Conservation (phyloP, 2,329 filamentous ascomycete species). For the Cladorrhinum sp. region DNA sequence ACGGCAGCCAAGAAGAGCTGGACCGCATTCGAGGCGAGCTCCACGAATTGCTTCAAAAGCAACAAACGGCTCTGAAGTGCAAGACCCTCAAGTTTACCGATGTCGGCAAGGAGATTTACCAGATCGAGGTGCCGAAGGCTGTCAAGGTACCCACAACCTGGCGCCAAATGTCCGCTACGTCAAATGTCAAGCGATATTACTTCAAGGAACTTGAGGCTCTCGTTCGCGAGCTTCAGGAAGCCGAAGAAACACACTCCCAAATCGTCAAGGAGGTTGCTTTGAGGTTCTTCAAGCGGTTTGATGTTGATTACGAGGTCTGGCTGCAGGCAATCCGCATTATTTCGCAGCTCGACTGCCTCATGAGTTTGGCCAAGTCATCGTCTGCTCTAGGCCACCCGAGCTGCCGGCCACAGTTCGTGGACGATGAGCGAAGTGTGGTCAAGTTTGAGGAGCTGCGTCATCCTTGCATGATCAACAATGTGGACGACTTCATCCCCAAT, state of each 20-base stretch:
- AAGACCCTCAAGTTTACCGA: slow-evolving; percentile 73
- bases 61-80: slow-evolving; percentile 71
- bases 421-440: slow-evolving; percentile 80
- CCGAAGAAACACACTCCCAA: slow-evolving; percentile 89
- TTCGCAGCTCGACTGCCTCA: slow-evolving; percentile 89
- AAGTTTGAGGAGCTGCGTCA: slow-evolving; percentile 91
- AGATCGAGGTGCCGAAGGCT: slow-evolving; percentile 83
- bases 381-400: slow-evolving; percentile 78
- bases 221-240: slow-evolving; percentile 86
- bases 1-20: slow-evolving; percentile 74
- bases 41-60: slow-evolving; percentile 65
- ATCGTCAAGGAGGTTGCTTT: slow-evolving; percentile 82
- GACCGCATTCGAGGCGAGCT: slow-evolving; percentile 72
- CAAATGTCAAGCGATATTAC: slow-evolving; percentile 89
- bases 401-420: slow-evolving; percentile 84
- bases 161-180: slow-evolving; percentile 95
- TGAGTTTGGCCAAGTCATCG: slow-evolving; percentile 88
- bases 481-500: slow-evolving; percentile 95
- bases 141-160: slow-evolving; percentile 84
- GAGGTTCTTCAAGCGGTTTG: slow-evolving; percentile 84
- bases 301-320: slow-evolving; percentile 82
- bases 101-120: slow-evolving; percentile 95
- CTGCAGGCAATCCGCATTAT: slow-evolving; percentile 85
- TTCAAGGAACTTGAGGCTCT: slow-evolving; percentile 77
- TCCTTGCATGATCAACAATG: slow-evolving; percentile 86